A percentile compares a stretch with the other conserved stretches of the same genome.
Evolutionary conservation across 495 filamentous ascomycete genomes (phyloP).

Genomic region (Aspergillus campestris): DNA sequence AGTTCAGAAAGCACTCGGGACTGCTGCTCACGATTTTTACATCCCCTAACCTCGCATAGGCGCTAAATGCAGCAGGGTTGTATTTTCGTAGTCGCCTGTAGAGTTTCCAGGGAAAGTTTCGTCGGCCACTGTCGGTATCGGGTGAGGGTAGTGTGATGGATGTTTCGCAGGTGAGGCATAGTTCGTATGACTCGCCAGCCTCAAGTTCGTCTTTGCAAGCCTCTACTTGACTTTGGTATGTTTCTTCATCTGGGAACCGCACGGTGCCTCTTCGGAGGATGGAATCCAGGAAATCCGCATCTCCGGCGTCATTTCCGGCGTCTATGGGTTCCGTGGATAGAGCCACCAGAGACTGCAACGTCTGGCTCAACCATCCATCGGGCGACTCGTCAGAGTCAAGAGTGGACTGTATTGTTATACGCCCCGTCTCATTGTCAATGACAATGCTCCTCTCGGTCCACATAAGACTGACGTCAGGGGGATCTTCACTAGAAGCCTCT

Average conservation of each 20-base stretch:
- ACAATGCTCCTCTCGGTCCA: constrained; percentile 77
- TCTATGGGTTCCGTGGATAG: background rate
- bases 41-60: constrained; percentile 62
- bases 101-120: constrained; percentile 51
- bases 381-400: constrained; percentile 27
- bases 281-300: constrained; percentile 22
- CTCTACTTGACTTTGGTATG: constrained; percentile 58
- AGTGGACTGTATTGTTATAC: constrained; percentile 56
- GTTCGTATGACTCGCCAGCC: constrained; percentile 82
- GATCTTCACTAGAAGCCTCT: constrained; percentile 24
- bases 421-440: constrained; percentile 57
- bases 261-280: constrained; percentile 24
- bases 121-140: constrained; percentile 10
- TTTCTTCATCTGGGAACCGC: constrained; percentile 39
- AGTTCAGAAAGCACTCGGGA: constrained; percentile 87
- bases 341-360: constrained; percentile 13
- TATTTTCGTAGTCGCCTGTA: constrained; percentile 60
- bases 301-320: constrained; percentile 3
- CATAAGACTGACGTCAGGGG: constrained; percentile 65
- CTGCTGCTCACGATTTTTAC: constrained; percentile 72
- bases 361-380: constrained; percentile 32
- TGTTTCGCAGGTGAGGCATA: constrained; percentile 78
- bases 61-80: constrained; percentile 83
- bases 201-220: constrained; percentile 63
- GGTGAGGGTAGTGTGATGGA: constrained; percentile 41